Evolutionary conservation across 352 stramenopile genomes (phyloP).

Genomic region (Pythium aristosporum): DNA sequence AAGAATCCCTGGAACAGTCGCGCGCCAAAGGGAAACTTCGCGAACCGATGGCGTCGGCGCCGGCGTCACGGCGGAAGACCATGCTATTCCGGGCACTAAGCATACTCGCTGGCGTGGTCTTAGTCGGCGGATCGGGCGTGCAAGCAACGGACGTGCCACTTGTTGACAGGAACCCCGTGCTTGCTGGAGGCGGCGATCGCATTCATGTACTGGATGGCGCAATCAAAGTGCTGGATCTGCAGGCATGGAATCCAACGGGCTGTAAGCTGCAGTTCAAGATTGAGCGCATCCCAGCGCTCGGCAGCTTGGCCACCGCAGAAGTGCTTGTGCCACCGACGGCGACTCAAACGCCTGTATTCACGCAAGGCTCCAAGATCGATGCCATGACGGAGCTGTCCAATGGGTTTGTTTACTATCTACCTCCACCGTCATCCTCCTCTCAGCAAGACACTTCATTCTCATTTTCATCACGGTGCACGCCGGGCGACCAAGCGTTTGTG

Average conservation of each 20-base stretch:
- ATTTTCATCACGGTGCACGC: constrained; percentile 7
- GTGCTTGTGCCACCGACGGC: background rate
- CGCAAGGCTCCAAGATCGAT: constrained; percentile 4
- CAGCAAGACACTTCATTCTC: constrained; percentile 14
- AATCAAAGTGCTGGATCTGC: constrained; percentile 5
- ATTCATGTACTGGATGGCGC: constrained; percentile 5
- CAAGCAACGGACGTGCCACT: constrained; percentile 1
- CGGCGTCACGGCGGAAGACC: background rate
- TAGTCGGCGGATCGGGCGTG: background rate
- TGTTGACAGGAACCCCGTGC: constrained; percentile 23
- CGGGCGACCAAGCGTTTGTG: background rate
- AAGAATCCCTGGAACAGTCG: constrained; percentile 2
- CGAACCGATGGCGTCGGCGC: background rate
- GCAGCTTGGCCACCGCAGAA: constrained; percentile 4
- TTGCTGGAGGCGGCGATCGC: constrained; percentile 14
- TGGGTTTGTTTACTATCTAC: constrained; percentile 13
- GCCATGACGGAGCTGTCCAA: background rate
- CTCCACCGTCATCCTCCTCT: constrained; percentile 4
- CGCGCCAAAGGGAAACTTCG: constrained; percentile 13
- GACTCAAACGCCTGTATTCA: background rate
- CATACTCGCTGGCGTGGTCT: background rate
- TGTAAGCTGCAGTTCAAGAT: constrained; percentile 12
- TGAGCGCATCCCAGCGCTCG: constrained; percentile 1
- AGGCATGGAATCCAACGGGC: constrained; percentile 4
- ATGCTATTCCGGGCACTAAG: background rate